Conservation (phyloP, 345 rosid genomes). For the Xanthoceras sorbifolium region DNA sequence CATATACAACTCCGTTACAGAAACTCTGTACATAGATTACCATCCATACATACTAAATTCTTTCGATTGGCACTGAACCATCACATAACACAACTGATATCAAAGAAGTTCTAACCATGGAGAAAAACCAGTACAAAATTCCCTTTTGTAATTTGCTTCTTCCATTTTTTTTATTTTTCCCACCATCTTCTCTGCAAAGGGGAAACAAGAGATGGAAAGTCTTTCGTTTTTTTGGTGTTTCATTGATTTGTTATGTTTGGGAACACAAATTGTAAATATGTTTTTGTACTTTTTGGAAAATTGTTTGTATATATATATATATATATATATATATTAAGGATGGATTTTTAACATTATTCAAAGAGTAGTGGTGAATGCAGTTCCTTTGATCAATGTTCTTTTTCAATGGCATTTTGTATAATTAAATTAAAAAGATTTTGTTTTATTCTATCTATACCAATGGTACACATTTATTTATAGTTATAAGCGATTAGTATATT, state of each 20-base stretch:
- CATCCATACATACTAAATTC: background rate
- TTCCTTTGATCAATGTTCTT: no score
- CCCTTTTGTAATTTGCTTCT: background rate
- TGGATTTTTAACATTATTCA: background rate
- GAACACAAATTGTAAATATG: background rate
- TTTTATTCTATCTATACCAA: no score
- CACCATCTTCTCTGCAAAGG: background rate
- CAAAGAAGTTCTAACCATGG: background rate
- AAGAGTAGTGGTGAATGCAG: background rate
- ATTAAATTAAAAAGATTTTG: no score
- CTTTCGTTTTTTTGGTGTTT: slow-evolving; percentile 3
- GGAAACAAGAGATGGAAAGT: background rate
- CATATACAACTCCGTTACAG: background rate
- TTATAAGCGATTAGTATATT: no score
- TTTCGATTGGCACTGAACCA: background rate
- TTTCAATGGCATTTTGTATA: no score
- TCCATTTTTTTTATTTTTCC: background rate
- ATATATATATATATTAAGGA: background rate
- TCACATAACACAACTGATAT: background rate
- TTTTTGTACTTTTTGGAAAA: background rate
- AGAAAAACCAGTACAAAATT: background rate
- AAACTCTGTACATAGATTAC: background rate
- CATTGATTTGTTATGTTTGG: background rate
- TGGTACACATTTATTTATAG: no score
- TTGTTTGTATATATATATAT: slow-evolving; percentile 4